These are phyloP conservation scores for Grifola frondosa DNA, from an alignment of 1,284 basidiomycete genomes.

Conservation along the genomic window DNA sequence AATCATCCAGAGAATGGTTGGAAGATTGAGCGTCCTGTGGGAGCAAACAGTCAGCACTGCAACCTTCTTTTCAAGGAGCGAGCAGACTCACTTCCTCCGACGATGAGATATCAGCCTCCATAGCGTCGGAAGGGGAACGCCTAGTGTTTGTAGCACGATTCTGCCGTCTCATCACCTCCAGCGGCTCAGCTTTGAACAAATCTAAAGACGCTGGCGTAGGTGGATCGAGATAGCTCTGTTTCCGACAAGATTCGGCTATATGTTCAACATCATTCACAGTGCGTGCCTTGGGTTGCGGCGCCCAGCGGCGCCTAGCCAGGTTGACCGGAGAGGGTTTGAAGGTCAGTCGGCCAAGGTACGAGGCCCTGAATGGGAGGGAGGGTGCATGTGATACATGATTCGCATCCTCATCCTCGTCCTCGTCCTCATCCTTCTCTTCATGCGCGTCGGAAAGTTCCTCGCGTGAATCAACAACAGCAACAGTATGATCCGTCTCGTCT, in stretches of 20 bases:
- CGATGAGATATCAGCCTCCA: slow-evolving; percentile 14
- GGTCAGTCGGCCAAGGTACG: slow-evolving; percentile 28
- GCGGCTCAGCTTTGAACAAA: slow-evolving; percentile 18
- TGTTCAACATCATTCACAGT: slow-evolving; percentile 21
- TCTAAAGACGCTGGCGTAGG: slow-evolving; percentile 30
- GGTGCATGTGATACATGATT: slow-evolving; percentile 40
- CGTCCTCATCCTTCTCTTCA: slow-evolving; percentile 15
- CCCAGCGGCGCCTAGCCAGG: slow-evolving; percentile 54
- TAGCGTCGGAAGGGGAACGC: neutral
- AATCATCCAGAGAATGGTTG: slow-evolving; percentile 18
- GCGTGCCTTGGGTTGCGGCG: slow-evolving; percentile 35
- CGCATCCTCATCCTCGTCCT: slow-evolving; percentile 28
- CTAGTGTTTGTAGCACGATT: neutral
- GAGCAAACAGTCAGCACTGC: slow-evolving; percentile 9
- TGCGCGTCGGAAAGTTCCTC: slow-evolving; percentile 3
- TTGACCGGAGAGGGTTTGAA: slow-evolving; percentile 54
- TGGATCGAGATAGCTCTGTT: slow-evolving; percentile 10
- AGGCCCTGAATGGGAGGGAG: slow-evolving; percentile 16
- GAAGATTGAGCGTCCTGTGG: slow-evolving; percentile 17
- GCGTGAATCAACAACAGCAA: slow-evolving; percentile 2
- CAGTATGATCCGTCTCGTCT: slow-evolving; percentile 12
- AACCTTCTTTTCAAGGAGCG: slow-evolving; percentile 4
- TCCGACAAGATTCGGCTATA: slow-evolving; percentile 8
- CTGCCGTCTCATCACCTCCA: too few relatives aligned
- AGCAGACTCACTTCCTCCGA: slow-evolving; percentile 20